phyloP scores from a whole-genome alignment of 2,329 filamentous ascomycete species.

The Capronia coronata region DNA sequence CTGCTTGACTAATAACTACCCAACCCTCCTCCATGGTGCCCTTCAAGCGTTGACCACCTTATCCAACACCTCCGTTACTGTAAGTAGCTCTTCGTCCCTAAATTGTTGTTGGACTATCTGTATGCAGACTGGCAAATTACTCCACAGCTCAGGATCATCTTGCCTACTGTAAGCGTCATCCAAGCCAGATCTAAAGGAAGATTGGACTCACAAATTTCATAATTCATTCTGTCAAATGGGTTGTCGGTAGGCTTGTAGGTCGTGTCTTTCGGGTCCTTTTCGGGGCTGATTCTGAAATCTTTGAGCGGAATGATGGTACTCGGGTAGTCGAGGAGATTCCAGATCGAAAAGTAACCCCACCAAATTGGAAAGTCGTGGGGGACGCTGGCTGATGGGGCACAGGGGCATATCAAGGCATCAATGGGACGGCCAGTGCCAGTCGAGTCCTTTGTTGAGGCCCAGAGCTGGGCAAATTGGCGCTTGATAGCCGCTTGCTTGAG shows the following conservation, averaged over 20 bases:
- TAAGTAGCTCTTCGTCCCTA: conserved; percentile 48
- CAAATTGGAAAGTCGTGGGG: conserved; percentile 49
- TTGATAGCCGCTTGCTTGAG: conserved; percentile 40
- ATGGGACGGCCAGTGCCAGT: conserved; percentile 40
- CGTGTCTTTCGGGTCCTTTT: conserved; percentile 34
- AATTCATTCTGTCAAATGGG: conserved; percentile 42
- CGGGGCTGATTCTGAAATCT: conserved; percentile 35
- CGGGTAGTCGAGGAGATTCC: conserved; percentile 65
- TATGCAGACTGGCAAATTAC: conserved; percentile 46
- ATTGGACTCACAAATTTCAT: conserved; percentile 35
- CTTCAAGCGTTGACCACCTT: conserved; percentile 8
- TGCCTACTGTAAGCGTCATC: neutral
- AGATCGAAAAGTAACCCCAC: conserved; percentile 61
- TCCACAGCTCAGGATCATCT: conserved; percentile 42
- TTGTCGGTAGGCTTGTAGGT: conserved; percentile 16
- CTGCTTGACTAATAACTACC: no score
- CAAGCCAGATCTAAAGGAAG: neutral
- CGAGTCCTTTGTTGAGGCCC: no score
- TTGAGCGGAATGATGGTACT: conserved; percentile 55
- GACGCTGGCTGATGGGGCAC: conserved; percentile 30
- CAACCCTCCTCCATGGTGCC: no score
- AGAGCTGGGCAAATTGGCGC: conserved; percentile 38
- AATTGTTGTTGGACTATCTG: conserved; percentile 50
- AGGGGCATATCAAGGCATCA: conserved; percentile 20
- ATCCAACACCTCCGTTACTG: conserved; percentile 15